These are phyloP conservation scores for Nannizzia gypsea DNA, from an alignment of 2,329 filamentous ascomycete species.

Conservation along the genomic window DNA sequence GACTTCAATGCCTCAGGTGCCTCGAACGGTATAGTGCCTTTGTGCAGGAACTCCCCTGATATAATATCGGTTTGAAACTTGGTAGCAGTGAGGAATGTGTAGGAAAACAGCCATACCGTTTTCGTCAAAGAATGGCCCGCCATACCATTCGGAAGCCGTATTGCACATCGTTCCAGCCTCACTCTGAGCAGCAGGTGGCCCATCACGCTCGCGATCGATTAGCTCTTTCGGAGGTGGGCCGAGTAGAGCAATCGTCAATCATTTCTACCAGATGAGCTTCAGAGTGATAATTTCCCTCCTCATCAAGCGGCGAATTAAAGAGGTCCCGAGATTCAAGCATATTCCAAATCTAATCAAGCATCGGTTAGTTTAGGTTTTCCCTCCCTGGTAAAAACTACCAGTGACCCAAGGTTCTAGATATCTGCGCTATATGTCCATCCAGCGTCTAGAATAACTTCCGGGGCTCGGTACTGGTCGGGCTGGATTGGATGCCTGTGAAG, in stretches of 20 bases:
- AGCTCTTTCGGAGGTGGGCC: constrained; percentile 32
- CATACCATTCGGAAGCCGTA: constrained; percentile 8
- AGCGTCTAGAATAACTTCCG: constrained; percentile 37
- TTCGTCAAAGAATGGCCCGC: constrained; percentile 24
- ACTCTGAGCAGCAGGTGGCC: not conserved
- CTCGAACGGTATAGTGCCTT: not conserved
- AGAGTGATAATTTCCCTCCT: constrained; percentile 25
- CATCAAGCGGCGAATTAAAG: constrained; percentile 32
- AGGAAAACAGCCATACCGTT: constrained; percentile 18
- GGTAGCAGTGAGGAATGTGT: not conserved
- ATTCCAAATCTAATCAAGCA: constrained; percentile 34
- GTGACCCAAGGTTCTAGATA: constrained; percentile 41
- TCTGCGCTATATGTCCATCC: constrained; percentile 39
- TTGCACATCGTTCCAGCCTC: constrained; percentile 2
- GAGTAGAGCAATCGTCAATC: constrained; percentile 33
- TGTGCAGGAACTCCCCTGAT: not conserved
- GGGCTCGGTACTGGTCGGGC: constrained; percentile 23
- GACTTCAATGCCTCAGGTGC: no score
- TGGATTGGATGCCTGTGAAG: constrained; percentile 22
- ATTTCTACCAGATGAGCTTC: constrained; percentile 38
- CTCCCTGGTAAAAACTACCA: no score
- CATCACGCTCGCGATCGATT: constrained; percentile 22
- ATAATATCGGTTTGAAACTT: not conserved
- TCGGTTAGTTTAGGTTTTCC: no score
- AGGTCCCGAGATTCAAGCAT: constrained; percentile 36